Evolutionary conservation across 495 filamentous ascomycete species (phyloP).

Genomic region (Hypoxylon crocopeplum): DNA sequence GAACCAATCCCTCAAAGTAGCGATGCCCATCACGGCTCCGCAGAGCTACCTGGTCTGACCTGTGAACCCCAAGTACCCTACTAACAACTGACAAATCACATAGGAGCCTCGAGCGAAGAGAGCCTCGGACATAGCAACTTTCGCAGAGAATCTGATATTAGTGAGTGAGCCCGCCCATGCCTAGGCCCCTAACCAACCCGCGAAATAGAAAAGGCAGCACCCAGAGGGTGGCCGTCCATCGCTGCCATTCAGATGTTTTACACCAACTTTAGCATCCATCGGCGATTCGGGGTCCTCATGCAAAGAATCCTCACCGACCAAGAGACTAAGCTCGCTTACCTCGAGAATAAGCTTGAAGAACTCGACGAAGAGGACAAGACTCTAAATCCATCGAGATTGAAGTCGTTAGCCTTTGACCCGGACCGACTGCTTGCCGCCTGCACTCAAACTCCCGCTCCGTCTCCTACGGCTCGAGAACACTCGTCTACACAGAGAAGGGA

Average conservation of each 20-base stretch:
- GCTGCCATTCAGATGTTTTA: constrained; percentile 3
- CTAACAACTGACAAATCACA: background rate
- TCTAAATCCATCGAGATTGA: background rate
- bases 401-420: background rate
- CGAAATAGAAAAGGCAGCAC: background rate
- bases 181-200: background rate
- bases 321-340: constrained; percentile 17
- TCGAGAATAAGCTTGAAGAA: constrained; percentile 15
- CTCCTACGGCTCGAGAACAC: background rate
- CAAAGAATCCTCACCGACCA: constrained; percentile 18
- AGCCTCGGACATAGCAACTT: background rate
- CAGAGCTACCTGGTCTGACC: background rate
- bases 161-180: background rate
- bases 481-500: background rate
- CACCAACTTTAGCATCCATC: constrained; percentile 3
- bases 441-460: background rate
- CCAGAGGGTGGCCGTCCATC: constrained; percentile 11
- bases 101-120: background rate
- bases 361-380: constrained; percentile 13
- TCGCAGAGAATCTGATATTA: constrained; percentile 1
- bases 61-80: background rate
- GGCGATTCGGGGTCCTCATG: constrained; percentile 8
- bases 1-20: background rate
- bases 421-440: constrained; percentile 1
- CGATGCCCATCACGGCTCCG: background rate